Base-by-base conservation (phyloP, 345 rosid species). In the Salix suchowensis region DNA sequence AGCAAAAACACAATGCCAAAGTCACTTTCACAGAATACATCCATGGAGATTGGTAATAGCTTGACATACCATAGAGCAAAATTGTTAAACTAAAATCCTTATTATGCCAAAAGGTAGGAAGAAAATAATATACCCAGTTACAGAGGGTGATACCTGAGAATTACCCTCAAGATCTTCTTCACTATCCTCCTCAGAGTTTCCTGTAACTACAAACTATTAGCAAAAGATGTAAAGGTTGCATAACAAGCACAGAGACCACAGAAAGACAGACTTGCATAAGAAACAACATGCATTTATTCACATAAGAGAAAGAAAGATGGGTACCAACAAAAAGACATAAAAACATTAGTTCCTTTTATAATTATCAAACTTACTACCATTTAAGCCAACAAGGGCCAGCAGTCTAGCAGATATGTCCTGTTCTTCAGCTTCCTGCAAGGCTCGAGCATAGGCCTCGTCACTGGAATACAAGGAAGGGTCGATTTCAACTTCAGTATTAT, bases 371-470 rank as follows among this genome's bases (percentile, higher is more conserved):
- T 84, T 65, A 90, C 94, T 79, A 26, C 86, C 93, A 78, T 80
- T 81, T 36, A 96, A 83, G 65, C 92, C 91, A 68, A 96, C 78
- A 73, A 91, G 89, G 60, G 98, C 94, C 42, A 92, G 83, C 83
- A 96, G 74, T 79, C 95, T 88, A 76, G 91, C 90, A 68, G 93
- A 84, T 94, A 94, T 86, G 32, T 90, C 95, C 72, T 96, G 88
- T 79, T 94, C 98, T 82, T 94, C 99, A 74, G 91, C 91, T 76
- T 94, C 98, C 85, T 92, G 99, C 60, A 94, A 82, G 40, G 97
- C 97, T 86, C 97, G 90, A 34, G 98, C 98, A 84, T 85, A 94
- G 0, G 96, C 92, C 85, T 96, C 97, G 34, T 96, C 98, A 78
- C 93, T 91, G 3, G 92, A 84, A 85, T 82, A 91, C 18, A 73